phyloP scores from a whole-genome alignment of 352 stramenopile genomes.

The Phytopythium oedochilum region DNA sequence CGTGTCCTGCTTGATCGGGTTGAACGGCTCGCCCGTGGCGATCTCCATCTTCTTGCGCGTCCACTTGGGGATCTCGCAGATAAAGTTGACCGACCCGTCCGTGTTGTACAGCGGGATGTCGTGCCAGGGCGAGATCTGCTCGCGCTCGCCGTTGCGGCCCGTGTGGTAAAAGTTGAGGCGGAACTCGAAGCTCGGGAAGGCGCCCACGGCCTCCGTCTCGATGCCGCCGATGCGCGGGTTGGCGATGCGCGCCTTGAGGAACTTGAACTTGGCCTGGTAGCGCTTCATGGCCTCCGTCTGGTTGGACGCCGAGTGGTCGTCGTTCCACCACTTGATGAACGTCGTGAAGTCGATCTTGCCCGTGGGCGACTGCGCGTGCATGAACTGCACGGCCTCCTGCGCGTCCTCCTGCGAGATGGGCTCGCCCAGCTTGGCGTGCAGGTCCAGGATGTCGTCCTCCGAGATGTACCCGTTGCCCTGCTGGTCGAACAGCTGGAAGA shows the following conservation, averaged over 20 bases:
- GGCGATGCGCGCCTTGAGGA: slow-evolving; percentile 82
- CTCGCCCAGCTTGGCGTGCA: slow-evolving; percentile 81
- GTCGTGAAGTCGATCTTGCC: slow-evolving; percentile 82
- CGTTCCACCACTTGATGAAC: slow-evolving; percentile 90
- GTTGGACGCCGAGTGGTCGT: slow-evolving; percentile 59
- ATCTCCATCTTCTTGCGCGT: slow-evolving; percentile 99
- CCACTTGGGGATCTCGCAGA: slow-evolving; percentile 98
- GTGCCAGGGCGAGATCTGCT: slow-evolving; percentile 97
- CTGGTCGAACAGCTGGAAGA: slow-evolving; percentile 82
- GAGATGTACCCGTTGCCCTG: slow-evolving; percentile 78
- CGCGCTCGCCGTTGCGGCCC: slow-evolving; percentile 52
- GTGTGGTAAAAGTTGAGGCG: slow-evolving; percentile 90
- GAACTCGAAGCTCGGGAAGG: slow-evolving; percentile 89
- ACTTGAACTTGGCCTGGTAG: slow-evolving; percentile 88
- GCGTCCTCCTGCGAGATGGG: slow-evolving; percentile 74
- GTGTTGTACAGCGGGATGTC: slow-evolving; percentile 95
- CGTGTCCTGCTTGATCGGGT: slow-evolving; percentile 99
- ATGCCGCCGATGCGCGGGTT: slow-evolving; percentile 80
- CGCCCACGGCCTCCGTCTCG: slow-evolving; percentile 65
- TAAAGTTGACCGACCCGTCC: slow-evolving; percentile 83
- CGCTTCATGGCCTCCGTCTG: slow-evolving; percentile 80
- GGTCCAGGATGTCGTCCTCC: slow-evolving; percentile 68
- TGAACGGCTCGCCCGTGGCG: slow-evolving; percentile 92
- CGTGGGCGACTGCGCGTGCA: slow-evolving; percentile 44
- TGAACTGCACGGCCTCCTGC: slow-evolving; percentile 63